Base-by-base conservation (phyloP, 768 basidiomycete genomes). In the Phylloporus sp. region DNA sequence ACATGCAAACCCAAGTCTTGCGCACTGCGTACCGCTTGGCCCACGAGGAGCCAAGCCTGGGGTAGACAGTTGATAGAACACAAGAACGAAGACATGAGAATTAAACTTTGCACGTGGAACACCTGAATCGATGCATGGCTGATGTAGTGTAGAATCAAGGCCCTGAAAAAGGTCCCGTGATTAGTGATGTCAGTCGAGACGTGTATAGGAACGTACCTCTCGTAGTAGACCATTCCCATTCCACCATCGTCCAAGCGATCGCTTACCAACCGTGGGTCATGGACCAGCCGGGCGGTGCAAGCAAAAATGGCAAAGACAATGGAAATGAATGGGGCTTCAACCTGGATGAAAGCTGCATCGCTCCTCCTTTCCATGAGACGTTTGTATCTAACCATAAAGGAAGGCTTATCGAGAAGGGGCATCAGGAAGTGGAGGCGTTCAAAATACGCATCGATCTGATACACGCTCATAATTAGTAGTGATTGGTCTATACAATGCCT, bases 1-100 rank as follows among this genome's bases (percentile, higher is more conserved):
- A 93, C 90, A 70, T 94, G 92, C 56, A 95, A 77, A 36, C 92
- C 92, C 33, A 94, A 74, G 69, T 95, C 92, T 65, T 94, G 92
- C 4, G 87, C 91, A 49, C 82, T 82, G 49, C 92, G 81, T 38
- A 95, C 81, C 20, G 89, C 92, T 64, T 94, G 92, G 34, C 92
- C 92, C 44, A 92, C 80, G 47, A 93, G 75, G 52, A 94, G 79
- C 92, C 92, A 95, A 24, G 91, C 90, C 68, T 93, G 92, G 3
- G 92, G 92, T 42, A 95, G 78, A 61, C 91, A 92, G 60, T 95
- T 95, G 56, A 94, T 77, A 44, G 90, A 91, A 62, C 91, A 93
- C 49, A 95, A 73, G 71, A 92, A 94, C 2, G 90, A 86, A 42
- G 91, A 85, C 77, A 93, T 79, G 45, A 95, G 75, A 52, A 90